phyloP scores from a whole-genome alignment of 1,284 basidiomycete genomes.

The Tylopilus orsonianus region DNA sequence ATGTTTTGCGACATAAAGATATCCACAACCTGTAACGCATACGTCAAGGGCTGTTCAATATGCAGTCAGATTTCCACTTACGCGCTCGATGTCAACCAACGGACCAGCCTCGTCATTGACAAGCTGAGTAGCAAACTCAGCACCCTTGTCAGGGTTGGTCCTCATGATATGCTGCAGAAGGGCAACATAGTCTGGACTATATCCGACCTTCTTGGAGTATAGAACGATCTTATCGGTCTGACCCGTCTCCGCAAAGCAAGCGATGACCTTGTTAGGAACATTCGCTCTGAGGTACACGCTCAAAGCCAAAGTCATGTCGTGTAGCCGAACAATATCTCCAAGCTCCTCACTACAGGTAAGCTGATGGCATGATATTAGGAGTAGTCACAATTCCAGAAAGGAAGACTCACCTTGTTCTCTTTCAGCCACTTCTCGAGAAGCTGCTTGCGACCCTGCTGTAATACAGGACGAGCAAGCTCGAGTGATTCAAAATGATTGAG shows the following conservation, averaged over 20 bases:
- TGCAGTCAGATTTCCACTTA: slow-evolving; percentile 35
- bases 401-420: slow-evolving; percentile 86
- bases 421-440: slow-evolving; percentile 99
- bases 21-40: slow-evolving; percentile 73
- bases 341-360: slow-evolving; percentile 99
- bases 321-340: slow-evolving; percentile 92
- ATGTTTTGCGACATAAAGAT: slow-evolving; percentile 99
- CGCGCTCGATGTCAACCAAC: slow-evolving; percentile 91
- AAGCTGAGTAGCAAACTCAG: slow-evolving; percentile 95
- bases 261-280: slow-evolving; percentile 97
- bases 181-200: slow-evolving; percentile 91
- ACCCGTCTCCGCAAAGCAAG: slow-evolving; percentile 98
- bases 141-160: slow-evolving; percentile 95
- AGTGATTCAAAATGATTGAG: slow-evolving; percentile 96
- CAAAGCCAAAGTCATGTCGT: slow-evolving; percentile 98
- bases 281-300: slow-evolving; percentile 98
- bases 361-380: slow-evolving; percentile 40
- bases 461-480: slow-evolving; percentile 93
- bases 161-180: slow-evolving; percentile 98
- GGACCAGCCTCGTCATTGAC: slow-evolving; percentile 94
- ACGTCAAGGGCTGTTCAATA: slow-evolving; percentile 5
- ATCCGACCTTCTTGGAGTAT: slow-evolving; percentile 97
- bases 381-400: not conserved
- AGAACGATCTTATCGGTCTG: slow-evolving; percentile 99
- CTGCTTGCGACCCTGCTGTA: slow-evolving; percentile 97